Evolutionary conservation across 208 protist species (phyloP).

Genomic region (Blastocrithidia nonstop): DNA sequence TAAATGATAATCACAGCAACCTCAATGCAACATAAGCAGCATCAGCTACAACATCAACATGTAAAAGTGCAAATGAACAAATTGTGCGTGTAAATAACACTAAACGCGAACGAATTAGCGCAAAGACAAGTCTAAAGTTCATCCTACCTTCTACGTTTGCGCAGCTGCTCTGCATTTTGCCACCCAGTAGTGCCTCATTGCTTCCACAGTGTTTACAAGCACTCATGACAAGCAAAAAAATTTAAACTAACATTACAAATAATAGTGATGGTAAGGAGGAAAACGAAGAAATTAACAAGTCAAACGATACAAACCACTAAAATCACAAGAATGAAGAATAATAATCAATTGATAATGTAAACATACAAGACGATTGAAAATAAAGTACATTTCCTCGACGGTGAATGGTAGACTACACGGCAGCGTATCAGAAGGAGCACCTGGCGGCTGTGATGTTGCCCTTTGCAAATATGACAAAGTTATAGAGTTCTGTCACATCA

Average conservation of each 20-base stretch:
- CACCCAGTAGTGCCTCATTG: constrained; percentile 27
- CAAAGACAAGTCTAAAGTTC: too few relatives aligned
- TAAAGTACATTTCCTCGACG: constrained; percentile 29
- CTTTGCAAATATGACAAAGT: constrained; percentile 31
- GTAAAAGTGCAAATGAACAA: constrained; percentile 11
- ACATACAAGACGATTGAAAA: constrained; percentile 7
- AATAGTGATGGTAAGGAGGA: neutral
- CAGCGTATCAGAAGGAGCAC: constrained; percentile 40
- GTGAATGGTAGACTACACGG: constrained; percentile 61
- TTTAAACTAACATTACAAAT: neutral
- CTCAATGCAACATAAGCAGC: constrained; percentile 4
- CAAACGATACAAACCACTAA: neutral
- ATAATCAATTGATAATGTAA: neutral
- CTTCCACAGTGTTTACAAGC: constrained; percentile 28
- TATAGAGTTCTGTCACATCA: constrained; percentile 22
- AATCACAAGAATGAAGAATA: neutral
- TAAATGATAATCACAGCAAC: too few relatives aligned
- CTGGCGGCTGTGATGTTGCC: constrained; percentile 51
- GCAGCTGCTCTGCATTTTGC: constrained; percentile 72
- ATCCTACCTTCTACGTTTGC: too few relatives aligned
- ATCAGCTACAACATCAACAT: constrained; percentile 6
- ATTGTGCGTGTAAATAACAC: constrained; percentile 17
- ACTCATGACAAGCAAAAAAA: constrained; percentile 13
- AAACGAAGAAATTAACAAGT: neutral
- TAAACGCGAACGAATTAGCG: too few relatives aligned